These are phyloP conservation scores for Geranomyces michiganensis DNA, from an alignment of 192 early-diverging fungal species.

Conservation along the genomic window DNA sequence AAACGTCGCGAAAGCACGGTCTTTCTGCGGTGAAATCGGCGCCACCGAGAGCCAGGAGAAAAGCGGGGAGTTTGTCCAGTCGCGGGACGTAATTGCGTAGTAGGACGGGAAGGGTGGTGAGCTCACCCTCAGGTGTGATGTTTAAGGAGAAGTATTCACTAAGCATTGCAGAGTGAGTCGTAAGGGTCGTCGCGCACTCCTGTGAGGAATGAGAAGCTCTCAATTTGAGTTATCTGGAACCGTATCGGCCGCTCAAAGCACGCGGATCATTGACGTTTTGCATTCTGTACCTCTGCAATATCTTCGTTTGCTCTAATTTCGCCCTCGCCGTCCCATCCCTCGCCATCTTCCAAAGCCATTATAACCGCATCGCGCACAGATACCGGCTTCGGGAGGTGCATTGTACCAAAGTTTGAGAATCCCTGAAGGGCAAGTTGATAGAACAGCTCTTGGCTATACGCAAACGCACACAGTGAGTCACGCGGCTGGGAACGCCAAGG, in stretches of 20 bases:
- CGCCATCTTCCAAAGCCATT: conserved; percentile 68
- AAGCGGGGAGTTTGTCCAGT: conserved; percentile 75
- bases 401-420: conserved; percentile 87
- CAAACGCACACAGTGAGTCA: neutral
- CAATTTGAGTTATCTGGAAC: neutral
- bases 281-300: conserved; percentile 60
- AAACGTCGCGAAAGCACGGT: conserved; percentile 78
- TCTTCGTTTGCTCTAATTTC: conserved; percentile 57
- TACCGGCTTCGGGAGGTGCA: conserved; percentile 65
- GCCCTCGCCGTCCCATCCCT: conserved; percentile 17
- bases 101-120: conserved; percentile 78
- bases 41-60: conserved; percentile 73
- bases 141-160: conserved; percentile 85
- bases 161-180: conserved; percentile 61
- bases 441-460: conserved; percentile 78
- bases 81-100: conserved; percentile 76
- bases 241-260: neutral
- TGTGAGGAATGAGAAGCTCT: neutral
- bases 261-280: neutral
- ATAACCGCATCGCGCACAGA: conserved; percentile 69
- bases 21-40: conserved; percentile 30
- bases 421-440: conserved; percentile 81
- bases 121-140: conserved; percentile 64
- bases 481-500: neutral
- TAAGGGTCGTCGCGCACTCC: neutral